Conservation (phyloP, 805 yeast genomes). For the Ogataea chonburiensis region DNA sequence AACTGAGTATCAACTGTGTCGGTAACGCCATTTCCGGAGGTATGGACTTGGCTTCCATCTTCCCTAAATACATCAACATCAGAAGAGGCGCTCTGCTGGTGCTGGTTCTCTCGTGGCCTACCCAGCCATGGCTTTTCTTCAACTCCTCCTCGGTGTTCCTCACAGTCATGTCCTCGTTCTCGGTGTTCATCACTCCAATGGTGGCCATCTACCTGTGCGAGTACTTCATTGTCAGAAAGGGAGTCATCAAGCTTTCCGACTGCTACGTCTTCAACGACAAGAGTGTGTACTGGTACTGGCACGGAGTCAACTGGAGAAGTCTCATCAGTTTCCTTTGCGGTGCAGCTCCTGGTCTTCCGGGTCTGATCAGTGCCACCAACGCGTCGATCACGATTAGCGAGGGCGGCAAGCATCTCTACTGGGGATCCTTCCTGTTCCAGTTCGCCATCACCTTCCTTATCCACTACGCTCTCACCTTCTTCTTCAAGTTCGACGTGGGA, state of each 20-base stretch:
- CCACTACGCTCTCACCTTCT: constrained; percentile 34
- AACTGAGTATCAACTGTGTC: constrained; percentile 39
- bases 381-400: constrained; percentile 21
- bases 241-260: constrained; percentile 40
- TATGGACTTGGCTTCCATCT: constrained; percentile 49
- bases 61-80: constrained; percentile 44
- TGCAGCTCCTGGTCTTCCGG: constrained; percentile 51
- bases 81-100: constrained; percentile 46
- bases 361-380: constrained; percentile 37
- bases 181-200: constrained; percentile 41
- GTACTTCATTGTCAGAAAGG: constrained; percentile 39
- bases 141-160: constrained; percentile 37
- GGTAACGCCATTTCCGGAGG: constrained; percentile 48
- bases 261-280: constrained; percentile 34
- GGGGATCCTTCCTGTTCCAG: constrained; percentile 44
- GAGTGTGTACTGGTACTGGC: constrained; percentile 35
- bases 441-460: constrained; percentile 39
- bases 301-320: constrained; percentile 46
- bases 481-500: constrained; percentile 29
- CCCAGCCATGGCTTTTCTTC: constrained; percentile 43
- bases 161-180: constrained; percentile 31
- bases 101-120: constrained; percentile 35
- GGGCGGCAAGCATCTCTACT: constrained; percentile 42
- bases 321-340: constrained; percentile 39
- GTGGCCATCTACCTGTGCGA: constrained; percentile 40